Conservation (phyloP, 805 yeast genomes). For the Candida berthetii region DNA sequence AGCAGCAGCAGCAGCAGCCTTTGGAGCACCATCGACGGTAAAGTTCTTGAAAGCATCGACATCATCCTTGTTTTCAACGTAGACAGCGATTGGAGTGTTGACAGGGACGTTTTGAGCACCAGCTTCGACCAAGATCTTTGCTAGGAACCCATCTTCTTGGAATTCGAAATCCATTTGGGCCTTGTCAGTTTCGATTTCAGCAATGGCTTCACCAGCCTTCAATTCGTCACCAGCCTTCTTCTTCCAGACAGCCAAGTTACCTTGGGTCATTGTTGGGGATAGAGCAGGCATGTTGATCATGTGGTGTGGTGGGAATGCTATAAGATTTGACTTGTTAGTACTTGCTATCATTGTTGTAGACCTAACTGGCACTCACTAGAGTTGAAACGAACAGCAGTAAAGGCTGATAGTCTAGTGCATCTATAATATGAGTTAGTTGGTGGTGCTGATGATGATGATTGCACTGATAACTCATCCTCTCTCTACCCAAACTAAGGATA, state of each 20-base stretch:
- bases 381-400: slow-evolving; percentile 15
- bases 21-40: slow-evolving; percentile 64
- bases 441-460: not conserved
- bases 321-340: not conserved
- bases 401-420: slow-evolving; percentile 13
- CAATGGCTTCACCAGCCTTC: slow-evolving; percentile 88
- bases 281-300: slow-evolving; percentile 97
- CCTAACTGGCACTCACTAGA: slow-evolving; percentile 5
- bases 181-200: slow-evolving; percentile 97
- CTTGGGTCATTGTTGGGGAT: slow-evolving; percentile 99
- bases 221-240: slow-evolving; percentile 86
- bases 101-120: slow-evolving; percentile 91
- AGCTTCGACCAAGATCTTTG: slow-evolving; percentile 76
- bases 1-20: slow-evolving; percentile 37
- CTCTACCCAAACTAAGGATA: not conserved
- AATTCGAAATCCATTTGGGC: slow-evolving; percentile 98
- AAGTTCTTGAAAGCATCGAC: slow-evolving; percentile 86
- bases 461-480: not conserved
- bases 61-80: slow-evolving; percentile 80
- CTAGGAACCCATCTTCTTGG: slow-evolving; percentile 93
- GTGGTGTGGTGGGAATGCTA: slow-evolving; percentile 67
- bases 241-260: slow-evolving; percentile 85
- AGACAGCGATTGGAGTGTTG: slow-evolving; percentile 94
- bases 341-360: not conserved
- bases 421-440: slow-evolving; percentile 1